phyloP scores from a whole-genome alignment of 1,139 yeast species.

The Candida sojae region DNA sequence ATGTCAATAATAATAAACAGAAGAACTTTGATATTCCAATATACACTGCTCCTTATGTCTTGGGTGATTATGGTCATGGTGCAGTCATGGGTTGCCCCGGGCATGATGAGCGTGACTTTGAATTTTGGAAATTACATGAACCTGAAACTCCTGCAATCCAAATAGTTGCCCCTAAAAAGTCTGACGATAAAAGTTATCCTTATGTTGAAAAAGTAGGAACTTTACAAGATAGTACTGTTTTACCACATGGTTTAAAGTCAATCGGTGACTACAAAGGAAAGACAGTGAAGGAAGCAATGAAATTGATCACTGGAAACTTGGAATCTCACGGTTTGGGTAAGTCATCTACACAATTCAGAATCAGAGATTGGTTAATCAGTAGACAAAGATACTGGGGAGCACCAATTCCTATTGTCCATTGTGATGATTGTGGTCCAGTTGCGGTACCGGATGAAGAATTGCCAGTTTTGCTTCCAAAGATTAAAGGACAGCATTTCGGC shows the following conservation, averaged over 20 bases:
- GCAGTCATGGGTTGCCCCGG: constrained; percentile 99
- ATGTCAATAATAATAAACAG: constrained; percentile 21
- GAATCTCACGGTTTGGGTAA: constrained; percentile 42
- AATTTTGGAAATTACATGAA: constrained; percentile 71
- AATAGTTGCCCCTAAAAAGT: constrained; percentile 45
- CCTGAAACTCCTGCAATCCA: constrained; percentile 44
- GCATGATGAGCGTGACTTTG: constrained; percentile 82
- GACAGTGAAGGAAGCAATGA: constrained; percentile 51
- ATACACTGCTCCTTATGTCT: constrained; percentile 87
- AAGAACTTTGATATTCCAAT: constrained; percentile 55
- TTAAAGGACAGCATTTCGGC: constrained; percentile 39
- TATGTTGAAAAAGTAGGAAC: constrained; percentile 55
- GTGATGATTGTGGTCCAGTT: constrained; percentile 81
- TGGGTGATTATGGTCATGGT: constrained; percentile 81
- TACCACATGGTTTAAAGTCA: constrained; percentile 28
- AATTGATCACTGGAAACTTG: constrained; percentile 46
- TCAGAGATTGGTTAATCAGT: constrained; percentile 92
- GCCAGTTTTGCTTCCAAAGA: constrained; percentile 77
- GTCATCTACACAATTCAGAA: constrained; percentile 54
- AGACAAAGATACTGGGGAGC: constrained; percentile 99
- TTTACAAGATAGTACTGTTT: constrained; percentile 38
- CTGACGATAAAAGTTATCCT: constrained; percentile 28
- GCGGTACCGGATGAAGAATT: constrained; percentile 85
- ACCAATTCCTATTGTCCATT: constrained; percentile 92
- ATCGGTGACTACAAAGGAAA: constrained; percentile 58